Evolutionary conservation across 192 early-diverging fungal species (phyloP), one percentile per base, ranked within the genome.

Genomic region (Haplosporangium gracile): DNA sequence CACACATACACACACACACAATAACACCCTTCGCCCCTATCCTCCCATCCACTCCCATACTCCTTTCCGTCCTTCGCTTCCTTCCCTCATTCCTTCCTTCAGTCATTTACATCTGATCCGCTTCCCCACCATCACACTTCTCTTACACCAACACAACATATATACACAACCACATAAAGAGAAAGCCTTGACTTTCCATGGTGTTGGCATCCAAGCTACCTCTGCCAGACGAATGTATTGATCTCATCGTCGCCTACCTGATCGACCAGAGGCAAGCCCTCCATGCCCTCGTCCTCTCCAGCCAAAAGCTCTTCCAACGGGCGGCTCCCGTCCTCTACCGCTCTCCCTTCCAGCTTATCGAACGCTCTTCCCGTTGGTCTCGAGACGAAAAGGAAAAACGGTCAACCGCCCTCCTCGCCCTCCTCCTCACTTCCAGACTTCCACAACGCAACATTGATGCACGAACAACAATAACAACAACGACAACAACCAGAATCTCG

Each of bases 171-270:
- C 29, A 26, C n/a, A 13, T 29, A 26, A 65, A 65, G 4, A 15
- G 26, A 24, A 57, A 51, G n/a, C 55, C 40, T 45, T 38, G 39
- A 32, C 15, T 24, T 77, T 63, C 78, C 78, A 85, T 85, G 83
- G 78, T 80, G 75, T 63, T 68, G 78, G 70, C 82, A 75, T 74
- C 74, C 45, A 60, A 85, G 42, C 75, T 85, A 24, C 84, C 84
- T 20, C 29, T 86, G 4, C 84, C 84, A 0, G 79, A 86, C 76
- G 84, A 86, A 86, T 86, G 84, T 45, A 78, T 81, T 81, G 84
- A 86, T 75, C 75, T 86, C 38, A 80, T 86, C 70, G 26, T 86
- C 40, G 76, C 70, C 38, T 81, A 86, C 47, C 79, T 81, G 16
- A 70, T 75, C 65, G 75, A 86, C 57, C 79, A 86, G 18, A 57